Evolutionary conservation across 2,329 filamentous ascomycete species (phyloP).

Genomic region (Phyllosticta paracitricarpa): DNA sequence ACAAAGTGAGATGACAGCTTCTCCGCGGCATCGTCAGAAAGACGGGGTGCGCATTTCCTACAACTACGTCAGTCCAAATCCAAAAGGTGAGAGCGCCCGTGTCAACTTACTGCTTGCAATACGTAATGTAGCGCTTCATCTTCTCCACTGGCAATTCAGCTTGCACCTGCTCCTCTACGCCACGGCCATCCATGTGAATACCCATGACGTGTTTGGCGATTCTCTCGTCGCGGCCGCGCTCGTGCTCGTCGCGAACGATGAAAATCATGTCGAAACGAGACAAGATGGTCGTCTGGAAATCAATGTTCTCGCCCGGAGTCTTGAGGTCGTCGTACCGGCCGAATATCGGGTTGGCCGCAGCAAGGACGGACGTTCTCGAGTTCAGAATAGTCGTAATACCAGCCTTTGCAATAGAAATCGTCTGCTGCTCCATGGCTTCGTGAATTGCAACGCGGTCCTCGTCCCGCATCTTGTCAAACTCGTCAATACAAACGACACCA

Average conservation of each 20-base stretch:
- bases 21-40: constrained; percentile 84
- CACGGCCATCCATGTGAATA: constrained; percentile 86
- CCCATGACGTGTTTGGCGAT: constrained; percentile 97
- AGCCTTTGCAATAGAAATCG: constrained; percentile 96
- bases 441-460: constrained; percentile 97
- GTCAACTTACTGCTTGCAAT: constrained; percentile 77
- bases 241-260: constrained; percentile 93
- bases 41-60: constrained; percentile 81
- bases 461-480: constrained; percentile 99
- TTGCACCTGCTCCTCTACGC: constrained; percentile 70
- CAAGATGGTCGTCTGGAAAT: constrained; percentile 96
- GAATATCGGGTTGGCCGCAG: constrained; percentile 94
- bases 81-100: neutral
- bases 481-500: constrained; percentile 87
- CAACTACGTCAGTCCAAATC: constrained; percentile 21
- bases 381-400: constrained; percentile 98
- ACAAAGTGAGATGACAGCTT: constrained; percentile 97
- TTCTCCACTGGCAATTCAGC: constrained; percentile 90
- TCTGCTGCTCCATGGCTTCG: constrained; percentile 99
- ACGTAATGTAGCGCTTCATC: constrained; percentile 94
- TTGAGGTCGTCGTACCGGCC: constrained; percentile 98
- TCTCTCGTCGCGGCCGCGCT: constrained; percentile 75
- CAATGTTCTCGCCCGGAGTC: constrained; percentile 94
- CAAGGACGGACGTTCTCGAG: constrained; percentile 85
- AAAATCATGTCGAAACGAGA: constrained; percentile 99